Percentiles rank a stretch among this genome's conserved stretches.
Conservation (phyloP, 1,139 yeast genomes). For the Entelexis sorbosivorans region DNA sequence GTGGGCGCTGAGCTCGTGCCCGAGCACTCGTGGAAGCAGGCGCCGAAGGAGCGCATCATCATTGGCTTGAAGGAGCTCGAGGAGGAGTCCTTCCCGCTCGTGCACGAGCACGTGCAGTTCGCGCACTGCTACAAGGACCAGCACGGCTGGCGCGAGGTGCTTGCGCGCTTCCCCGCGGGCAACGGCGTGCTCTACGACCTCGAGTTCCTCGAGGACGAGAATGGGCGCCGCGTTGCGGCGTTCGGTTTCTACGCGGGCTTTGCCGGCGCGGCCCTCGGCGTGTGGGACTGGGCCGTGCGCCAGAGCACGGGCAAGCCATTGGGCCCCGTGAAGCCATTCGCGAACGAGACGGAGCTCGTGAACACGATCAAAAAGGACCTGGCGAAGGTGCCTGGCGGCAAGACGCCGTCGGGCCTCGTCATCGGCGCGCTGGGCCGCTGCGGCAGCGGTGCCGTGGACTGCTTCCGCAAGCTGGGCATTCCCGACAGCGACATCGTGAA, state of each 20-base stretch:
- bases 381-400: slow-evolving; percentile 40
- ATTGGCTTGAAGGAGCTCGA: slow-evolving; percentile 93
- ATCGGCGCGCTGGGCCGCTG: slow-evolving; percentile 98
- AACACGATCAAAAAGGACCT: slow-evolving; percentile 56
- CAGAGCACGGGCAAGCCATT: slow-evolving; percentile 51
- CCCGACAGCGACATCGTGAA: slow-evolving; percentile 73
- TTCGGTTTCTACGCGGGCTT: slow-evolving; percentile 98
- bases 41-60: slow-evolving; percentile 82
- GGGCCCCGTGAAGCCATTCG: slow-evolving; percentile 64
- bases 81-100: slow-evolving; percentile 84
- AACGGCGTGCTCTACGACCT: slow-evolving; percentile 82
- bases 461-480: slow-evolving; percentile 71
- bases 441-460: slow-evolving; percentile 93
- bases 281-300: slow-evolving; percentile 74
- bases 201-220: slow-evolving; percentile 87
- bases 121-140: slow-evolving; percentile 98
- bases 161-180: slow-evolving; percentile 81
- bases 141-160: slow-evolving; percentile 91
- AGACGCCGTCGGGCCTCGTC: slow-evolving; percentile 66
- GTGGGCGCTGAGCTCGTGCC: slow-evolving; percentile 86
- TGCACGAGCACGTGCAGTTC: slow-evolving; percentile 93
- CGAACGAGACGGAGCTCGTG: slow-evolving; percentile 64
- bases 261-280: slow-evolving; percentile 96
- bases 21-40: slow-evolving; percentile 81
- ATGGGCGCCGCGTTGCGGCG: slow-evolving; percentile 97